Conservation (phyloP, 257 asterid genomes). For the Leptodermis oblonga region DNA sequence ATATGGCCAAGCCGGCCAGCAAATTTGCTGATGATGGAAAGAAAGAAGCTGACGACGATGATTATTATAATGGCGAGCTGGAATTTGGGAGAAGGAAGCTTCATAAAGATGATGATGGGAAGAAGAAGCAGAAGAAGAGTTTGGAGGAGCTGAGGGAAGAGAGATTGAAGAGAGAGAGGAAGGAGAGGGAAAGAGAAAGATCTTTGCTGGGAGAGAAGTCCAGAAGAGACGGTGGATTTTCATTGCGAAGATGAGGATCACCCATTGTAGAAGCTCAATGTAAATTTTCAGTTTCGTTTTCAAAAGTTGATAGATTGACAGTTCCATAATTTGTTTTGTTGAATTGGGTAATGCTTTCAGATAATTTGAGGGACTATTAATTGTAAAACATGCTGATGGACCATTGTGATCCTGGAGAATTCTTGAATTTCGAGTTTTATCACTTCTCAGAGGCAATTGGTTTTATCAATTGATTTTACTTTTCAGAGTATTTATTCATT, state of each 20-base stretch:
- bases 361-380: neutral
- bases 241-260: constrained; percentile 57
- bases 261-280: neutral
- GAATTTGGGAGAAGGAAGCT: constrained; percentile 33
- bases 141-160: constrained; percentile 91
- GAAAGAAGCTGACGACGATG: constrained; percentile 23
- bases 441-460: neutral
- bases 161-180: constrained; percentile 70
- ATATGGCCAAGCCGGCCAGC: constrained; percentile 53
- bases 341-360: neutral
- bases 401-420: neutral
- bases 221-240: constrained; percentile 53
- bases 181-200: constrained; percentile 72
- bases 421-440: neutral
- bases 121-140: constrained; percentile 45
- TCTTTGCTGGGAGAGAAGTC: constrained; percentile 57
- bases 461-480: neutral
- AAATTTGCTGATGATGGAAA: constrained; percentile 25
- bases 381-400: neutral
- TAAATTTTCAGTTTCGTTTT: neutral
- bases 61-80: constrained; percentile 14
- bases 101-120: constrained; percentile 17
- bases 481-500: neutral
- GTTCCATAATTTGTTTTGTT: too few species aligned
- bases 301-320: neutral